phyloP scores from a whole-genome alignment of 176 grass and related monocot genomes.

The Alloteropsis semialata region DNA sequence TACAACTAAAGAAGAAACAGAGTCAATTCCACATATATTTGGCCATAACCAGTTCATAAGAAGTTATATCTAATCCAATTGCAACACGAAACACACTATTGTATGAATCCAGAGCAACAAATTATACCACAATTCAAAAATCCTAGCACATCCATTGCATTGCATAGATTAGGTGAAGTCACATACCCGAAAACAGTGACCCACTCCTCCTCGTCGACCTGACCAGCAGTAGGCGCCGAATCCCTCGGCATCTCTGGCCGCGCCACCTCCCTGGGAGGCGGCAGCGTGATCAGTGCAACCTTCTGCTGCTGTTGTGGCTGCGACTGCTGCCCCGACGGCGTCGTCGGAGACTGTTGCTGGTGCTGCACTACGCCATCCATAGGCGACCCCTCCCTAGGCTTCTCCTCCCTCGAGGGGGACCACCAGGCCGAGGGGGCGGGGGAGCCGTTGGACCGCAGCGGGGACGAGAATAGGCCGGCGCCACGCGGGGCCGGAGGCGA shows the following conservation, averaged over 20 bases:
- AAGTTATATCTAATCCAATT: neutral
- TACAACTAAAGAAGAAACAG: neutral
- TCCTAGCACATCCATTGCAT: neutral
- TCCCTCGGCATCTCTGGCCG: conserved; percentile 64
- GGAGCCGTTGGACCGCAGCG: conserved; percentile 40
- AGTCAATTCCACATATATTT: neutral
- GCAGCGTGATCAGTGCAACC: conserved; percentile 66
- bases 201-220: conserved; percentile 84
- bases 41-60: neutral
- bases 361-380: conserved; percentile 62
- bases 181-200: conserved; percentile 84
- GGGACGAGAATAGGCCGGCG: conserved; percentile 36
- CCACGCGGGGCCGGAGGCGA: conserved; percentile 36
- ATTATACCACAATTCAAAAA: neutral
- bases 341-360: conserved; percentile 39
- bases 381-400: conserved; percentile 46
- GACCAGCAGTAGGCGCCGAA: conserved; percentile 35
- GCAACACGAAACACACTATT: neutral
- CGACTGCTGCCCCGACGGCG: conserved; percentile 26
- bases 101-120: neutral
- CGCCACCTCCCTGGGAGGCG: conserved; percentile 68
- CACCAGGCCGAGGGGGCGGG: conserved; percentile 42
- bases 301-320: conserved; percentile 43
- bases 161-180: neutral
- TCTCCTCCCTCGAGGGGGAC: conserved; percentile 46